phyloP scores from a whole-genome alignment of 1,139 yeast genomes.

The Lodderomyces parapsilosis region DNA sequence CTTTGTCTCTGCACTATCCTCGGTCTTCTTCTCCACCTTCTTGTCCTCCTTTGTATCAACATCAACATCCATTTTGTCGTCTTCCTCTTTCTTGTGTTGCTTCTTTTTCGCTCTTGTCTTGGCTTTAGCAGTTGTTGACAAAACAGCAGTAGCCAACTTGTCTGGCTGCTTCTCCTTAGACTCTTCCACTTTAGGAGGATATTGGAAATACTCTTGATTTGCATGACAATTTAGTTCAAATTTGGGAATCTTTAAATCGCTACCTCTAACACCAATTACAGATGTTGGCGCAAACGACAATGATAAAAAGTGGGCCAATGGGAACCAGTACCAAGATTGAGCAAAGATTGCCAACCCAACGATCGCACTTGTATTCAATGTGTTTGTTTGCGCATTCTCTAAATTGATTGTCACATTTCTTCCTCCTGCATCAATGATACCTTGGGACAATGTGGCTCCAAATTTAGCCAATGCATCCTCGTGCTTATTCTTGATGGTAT shows the following conservation, averaged over 20 bases:
- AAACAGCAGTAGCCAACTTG: slow-evolving; percentile 87
- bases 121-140: slow-evolving; percentile 91
- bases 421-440: slow-evolving; percentile 98
- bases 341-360: slow-evolving; percentile 88
- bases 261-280: slow-evolving; percentile 70
- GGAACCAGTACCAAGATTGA: slow-evolving; percentile 99
- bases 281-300: slow-evolving; percentile 93
- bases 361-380: slow-evolving; percentile 85
- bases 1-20: slow-evolving; percentile 16
- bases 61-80: slow-evolving; percentile 29
- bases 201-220: slow-evolving; percentile 76
- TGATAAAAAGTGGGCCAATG: slow-evolving; percentile 88
- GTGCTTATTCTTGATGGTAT: slow-evolving; percentile 78
- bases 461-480: slow-evolving; percentile 97
- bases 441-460: slow-evolving; percentile 97
- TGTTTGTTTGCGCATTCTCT: slow-evolving; percentile 88
- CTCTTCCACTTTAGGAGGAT: slow-evolving; percentile 87
- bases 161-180: slow-evolving; percentile 82
- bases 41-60: slow-evolving; percentile 23
- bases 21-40: not conserved
- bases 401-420: slow-evolving; percentile 93
- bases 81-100: slow-evolving; percentile 54
- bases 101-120: slow-evolving; percentile 86
- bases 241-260: slow-evolving; percentile 84
- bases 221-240: slow-evolving; percentile 80